phyloP scores from a whole-genome alignment of 1,139 yeast genomes.

The Hansenula sp. region DNA sequence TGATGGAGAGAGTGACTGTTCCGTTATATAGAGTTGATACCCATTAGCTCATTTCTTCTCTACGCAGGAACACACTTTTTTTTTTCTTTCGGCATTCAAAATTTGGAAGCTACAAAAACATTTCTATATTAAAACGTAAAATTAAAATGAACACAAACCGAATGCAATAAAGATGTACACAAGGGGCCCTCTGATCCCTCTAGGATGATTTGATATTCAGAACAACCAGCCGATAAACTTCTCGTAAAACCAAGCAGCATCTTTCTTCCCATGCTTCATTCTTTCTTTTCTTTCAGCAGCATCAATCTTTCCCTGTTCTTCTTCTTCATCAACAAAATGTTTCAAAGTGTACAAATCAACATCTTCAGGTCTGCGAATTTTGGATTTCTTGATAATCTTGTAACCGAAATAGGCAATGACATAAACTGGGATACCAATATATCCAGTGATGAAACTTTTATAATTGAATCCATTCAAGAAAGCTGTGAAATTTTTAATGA shows the following conservation, averaged over 20 bases:
- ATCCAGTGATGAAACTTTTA: constrained; percentile 69
- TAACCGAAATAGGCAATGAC: constrained; percentile 52
- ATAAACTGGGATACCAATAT: constrained; percentile 72
- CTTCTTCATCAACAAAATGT: constrained; percentile 68
- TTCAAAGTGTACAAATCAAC: constrained; percentile 63
- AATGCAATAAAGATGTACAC: no score
- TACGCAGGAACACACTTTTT: no score
- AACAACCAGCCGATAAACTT: constrained; percentile 52
- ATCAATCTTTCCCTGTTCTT: constrained; percentile 44
- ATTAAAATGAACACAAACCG: no score
- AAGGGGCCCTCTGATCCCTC: no score
- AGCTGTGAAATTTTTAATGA: constrained; percentile 72
- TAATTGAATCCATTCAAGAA: constrained; percentile 55
- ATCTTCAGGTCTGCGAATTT: constrained; percentile 47
- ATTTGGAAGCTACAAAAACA: no score
- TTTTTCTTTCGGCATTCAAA: no score
- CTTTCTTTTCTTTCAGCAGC: constrained; percentile 39
- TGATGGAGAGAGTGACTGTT: no score
- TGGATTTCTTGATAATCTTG: constrained; percentile 52
- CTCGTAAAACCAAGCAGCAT: constrained; percentile 50
- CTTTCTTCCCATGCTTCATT: constrained; percentile 35
- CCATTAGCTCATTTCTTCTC: no score
- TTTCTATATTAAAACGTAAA: no score
- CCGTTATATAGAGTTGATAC: no score
- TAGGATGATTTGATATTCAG: constrained; percentile 20